A percentile compares a stretch with the other conserved stretches of the same genome.
Evolutionary conservation across 1,284 basidiomycete genomes (phyloP).

Genomic region (Fomitopsis pinicola): DNA sequence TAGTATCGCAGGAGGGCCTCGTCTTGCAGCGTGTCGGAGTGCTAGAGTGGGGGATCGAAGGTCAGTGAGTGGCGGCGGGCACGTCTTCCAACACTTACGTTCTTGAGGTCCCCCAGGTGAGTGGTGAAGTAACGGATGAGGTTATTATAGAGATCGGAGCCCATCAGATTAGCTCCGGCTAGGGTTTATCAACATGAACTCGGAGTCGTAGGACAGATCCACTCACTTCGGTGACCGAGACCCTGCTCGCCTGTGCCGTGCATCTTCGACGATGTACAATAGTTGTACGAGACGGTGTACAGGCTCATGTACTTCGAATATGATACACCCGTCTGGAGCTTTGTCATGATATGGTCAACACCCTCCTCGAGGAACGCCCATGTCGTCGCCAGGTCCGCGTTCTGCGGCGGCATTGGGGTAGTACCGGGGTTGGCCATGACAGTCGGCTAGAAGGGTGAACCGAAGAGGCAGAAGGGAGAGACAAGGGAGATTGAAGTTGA

Average conservation of each 20-base stretch:
- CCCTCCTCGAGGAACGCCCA: conserved; percentile 89
- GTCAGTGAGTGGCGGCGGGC: background rate
- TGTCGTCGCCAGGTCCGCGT: conserved; percentile 76
- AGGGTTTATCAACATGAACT: conserved; percentile 20
- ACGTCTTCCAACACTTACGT: conserved; percentile 40
- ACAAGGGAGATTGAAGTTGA: background rate
- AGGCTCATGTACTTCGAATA: conserved; percentile 92
- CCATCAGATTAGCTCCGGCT: conserved; percentile 94
- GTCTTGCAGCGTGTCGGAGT: conserved; percentile 79
- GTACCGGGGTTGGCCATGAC: conserved; percentile 21
- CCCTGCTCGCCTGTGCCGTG: conserved; percentile 51
- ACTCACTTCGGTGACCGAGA: conserved; percentile 59
- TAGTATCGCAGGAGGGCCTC: conserved; percentile 91
- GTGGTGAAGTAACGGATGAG: conserved; percentile 81
- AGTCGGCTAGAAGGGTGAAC: conserved; percentile 10
- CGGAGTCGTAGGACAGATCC: conserved; percentile 8
- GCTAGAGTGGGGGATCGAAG: conserved; percentile 36
- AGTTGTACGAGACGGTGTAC: conserved; percentile 95
- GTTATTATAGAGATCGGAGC: conserved; percentile 90
- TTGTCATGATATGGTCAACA: conserved; percentile 92
- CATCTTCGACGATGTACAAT: conserved; percentile 91
- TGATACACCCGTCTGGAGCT: conserved; percentile 84
- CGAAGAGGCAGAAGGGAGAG: background rate
- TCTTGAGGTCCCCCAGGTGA: conserved; percentile 54
- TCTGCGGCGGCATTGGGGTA: conserved; percentile 53